Percentiles rank a stretch among this genome's conserved stretches.
Evolutionary conservation across 2,329 filamentous ascomycete genomes (phyloP).

Genomic region (Nemania sp.): DNA sequence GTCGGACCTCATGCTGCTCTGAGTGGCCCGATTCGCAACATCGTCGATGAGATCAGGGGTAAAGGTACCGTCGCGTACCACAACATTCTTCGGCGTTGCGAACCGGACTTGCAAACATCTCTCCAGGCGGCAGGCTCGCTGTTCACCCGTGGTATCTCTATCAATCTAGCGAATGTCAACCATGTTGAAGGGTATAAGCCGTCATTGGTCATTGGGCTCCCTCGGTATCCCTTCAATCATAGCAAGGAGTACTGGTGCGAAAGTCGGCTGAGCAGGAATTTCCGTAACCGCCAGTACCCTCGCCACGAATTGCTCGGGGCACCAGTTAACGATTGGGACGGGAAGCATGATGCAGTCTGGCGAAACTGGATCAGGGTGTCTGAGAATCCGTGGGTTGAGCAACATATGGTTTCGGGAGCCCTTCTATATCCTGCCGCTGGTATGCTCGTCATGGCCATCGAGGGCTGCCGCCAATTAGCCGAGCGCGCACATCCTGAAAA

Average conservation of each 20-base stretch:
- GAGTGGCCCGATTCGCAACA: constrained; percentile 33
- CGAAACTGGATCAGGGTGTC: constrained; percentile 29
- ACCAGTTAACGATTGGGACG: constrained; percentile 27
- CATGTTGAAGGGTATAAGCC: not conserved
- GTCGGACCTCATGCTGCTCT: constrained; percentile 41
- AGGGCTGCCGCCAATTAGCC: constrained; percentile 31
- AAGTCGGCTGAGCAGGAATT: constrained; percentile 26
- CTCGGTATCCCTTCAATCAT: constrained; percentile 34
- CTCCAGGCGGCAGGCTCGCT: constrained; percentile 15
- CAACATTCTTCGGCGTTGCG: constrained; percentile 12
- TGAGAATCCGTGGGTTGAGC: constrained; percentile 37
- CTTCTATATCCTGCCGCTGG: constrained; percentile 38
- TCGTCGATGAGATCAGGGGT: constrained; percentile 6
- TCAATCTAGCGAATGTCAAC: constrained; percentile 13
- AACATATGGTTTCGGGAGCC: constrained; percentile 33
- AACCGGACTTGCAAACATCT: not conserved
- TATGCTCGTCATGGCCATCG: constrained; percentile 37
- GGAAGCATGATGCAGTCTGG: constrained; percentile 32
- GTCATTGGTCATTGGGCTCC: constrained; percentile 26
- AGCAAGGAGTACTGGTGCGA: constrained; percentile 34
- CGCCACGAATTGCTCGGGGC: constrained; percentile 34
- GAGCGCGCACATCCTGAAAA: constrained; percentile 12
- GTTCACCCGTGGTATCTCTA: constrained; percentile 19
- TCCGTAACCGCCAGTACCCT: constrained; percentile 23
- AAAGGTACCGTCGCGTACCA: constrained; percentile 7